phyloP scores from a whole-genome alignment of 371 early-diverging fungal genomes.

The Rhizopus delemar region DNA sequence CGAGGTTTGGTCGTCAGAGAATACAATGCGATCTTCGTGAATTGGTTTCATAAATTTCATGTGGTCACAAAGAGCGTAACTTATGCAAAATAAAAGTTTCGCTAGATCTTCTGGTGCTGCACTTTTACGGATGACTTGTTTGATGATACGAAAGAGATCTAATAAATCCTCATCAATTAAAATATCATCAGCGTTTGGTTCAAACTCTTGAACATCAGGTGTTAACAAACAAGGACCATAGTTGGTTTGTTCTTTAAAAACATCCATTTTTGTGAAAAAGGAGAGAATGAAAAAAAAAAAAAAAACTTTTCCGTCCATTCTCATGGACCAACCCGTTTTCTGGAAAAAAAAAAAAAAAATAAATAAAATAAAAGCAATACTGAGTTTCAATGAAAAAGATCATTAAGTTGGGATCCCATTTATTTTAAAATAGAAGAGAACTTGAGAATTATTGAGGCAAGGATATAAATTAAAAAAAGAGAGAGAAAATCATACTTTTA shows the following conservation, averaged over 20 bases:
- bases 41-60: conserved; percentile 40
- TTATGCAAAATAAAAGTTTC: conserved; percentile 45
- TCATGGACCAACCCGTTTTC: not conserved
- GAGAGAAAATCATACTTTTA: not conserved
- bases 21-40: conserved; percentile 41
- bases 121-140: conserved; percentile 41
- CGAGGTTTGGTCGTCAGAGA: conserved; percentile 24
- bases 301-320: not conserved
- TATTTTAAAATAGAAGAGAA: not conserved
- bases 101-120: conserved; percentile 41
- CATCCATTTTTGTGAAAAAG: not conserved
- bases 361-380: not conserved
- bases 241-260: not conserved
- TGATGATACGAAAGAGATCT: conserved; percentile 44
- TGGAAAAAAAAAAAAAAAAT: not conserved
- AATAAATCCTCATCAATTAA: conserved; percentile 45
- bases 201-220: conserved; percentile 25
- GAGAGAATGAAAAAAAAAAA: not conserved
- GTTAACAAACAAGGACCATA: conserved; percentile 11
- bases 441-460: not conserved
- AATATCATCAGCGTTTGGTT: conserved; percentile 51
- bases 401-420: no score
- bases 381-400: not conserved
- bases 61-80: conserved; percentile 45
- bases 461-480: not conserved